Evolutionary conservation across 192 early-diverging fungal genomes (phyloP).

Genomic region (Backusella tarrabulga): DNA sequence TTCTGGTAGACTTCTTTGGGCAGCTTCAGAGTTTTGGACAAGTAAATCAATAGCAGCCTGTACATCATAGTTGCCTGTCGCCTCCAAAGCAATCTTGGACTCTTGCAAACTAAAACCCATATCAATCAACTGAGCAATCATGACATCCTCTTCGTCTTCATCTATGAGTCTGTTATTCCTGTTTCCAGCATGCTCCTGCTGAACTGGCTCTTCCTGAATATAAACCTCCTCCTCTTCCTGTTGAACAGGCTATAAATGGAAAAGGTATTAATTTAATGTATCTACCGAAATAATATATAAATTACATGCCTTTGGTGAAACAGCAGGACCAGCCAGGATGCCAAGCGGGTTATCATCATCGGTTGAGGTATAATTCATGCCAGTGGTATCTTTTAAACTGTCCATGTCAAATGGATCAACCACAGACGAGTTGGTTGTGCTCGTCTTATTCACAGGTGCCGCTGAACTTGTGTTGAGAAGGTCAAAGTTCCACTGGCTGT

Average conservation of each 20-base stretch:
- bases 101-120: constrained; percentile 77
- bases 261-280: background rate
- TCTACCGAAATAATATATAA: background rate
- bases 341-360: constrained; percentile 34
- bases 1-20: background rate
- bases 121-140: constrained; percentile 72
- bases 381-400: background rate
- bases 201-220: background rate
- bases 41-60: constrained; percentile 52
- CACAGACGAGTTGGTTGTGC: background rate
- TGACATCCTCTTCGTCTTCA: constrained; percentile 33
- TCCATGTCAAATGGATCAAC: constrained; percentile 34
- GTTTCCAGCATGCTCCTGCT: background rate
- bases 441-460: background rate
- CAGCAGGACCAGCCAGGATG: constrained; percentile 26
- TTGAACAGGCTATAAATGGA: background rate
- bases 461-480: constrained; percentile 11
- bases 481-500: constrained; percentile 31
- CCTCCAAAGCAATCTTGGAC: constrained; percentile 67
- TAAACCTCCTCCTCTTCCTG: background rate
- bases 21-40: constrained; percentile 26
- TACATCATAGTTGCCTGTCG: constrained; percentile 61
- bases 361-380: background rate
- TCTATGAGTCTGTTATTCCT: background rate
- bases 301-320: background rate